phyloP scores from a whole-genome alignment of 2,329 filamentous ascomycete species.

The Massarina eburnea region DNA sequence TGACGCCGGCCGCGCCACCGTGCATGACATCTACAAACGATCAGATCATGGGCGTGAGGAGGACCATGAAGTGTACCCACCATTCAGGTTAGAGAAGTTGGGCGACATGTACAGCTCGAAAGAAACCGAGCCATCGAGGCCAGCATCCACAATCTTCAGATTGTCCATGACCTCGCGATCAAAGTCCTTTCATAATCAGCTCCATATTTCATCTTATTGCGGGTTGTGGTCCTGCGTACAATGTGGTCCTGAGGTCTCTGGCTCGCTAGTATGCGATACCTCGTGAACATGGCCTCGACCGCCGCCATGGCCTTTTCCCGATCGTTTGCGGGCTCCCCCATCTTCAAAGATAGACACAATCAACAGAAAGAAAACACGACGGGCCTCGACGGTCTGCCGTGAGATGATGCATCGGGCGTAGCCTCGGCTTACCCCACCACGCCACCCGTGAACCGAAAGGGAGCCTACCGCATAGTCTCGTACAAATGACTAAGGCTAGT shows the following conservation, averaged over 20 bases:
- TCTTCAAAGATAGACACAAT: too few relatives aligned
- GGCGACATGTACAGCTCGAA: constrained; percentile 39
- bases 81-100: constrained; percentile 44
- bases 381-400: too few relatives aligned
- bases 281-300: constrained; percentile 41
- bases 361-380: not conserved
- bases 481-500: too few relatives aligned
- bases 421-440: too few relatives aligned
- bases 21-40: constrained; percentile 41
- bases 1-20: constrained; percentile 38
- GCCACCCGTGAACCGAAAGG: too few relatives aligned
- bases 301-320: constrained; percentile 36
- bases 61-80: constrained; percentile 15
- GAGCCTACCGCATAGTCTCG: too few relatives aligned
- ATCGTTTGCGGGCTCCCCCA: too few relatives aligned
- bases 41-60: not conserved
- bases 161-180: constrained; percentile 42
- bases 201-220: not conserved
- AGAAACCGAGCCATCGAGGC: constrained; percentile 35
- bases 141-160: constrained; percentile 41
- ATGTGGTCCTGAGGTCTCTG: constrained; percentile 34
- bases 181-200: constrained; percentile 31
- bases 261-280: constrained; percentile 37
- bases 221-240: constrained; percentile 20
- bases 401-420: too few relatives aligned